phyloP scores from a whole-genome alignment of 345 rosid genomes.

The Stellera chamaejasme region DNA sequence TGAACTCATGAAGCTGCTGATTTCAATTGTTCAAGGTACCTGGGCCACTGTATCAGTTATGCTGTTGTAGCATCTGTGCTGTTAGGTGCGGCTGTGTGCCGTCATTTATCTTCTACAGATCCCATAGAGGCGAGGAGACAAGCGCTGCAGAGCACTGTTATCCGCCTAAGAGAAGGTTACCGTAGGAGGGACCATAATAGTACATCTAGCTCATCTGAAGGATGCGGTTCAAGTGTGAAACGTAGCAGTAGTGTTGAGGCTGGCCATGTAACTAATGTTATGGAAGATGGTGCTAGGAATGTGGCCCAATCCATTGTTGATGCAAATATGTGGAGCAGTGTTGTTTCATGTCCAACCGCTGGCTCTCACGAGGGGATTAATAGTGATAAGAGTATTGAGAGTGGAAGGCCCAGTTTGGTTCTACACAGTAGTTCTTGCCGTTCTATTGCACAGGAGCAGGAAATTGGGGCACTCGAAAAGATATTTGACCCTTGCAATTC shows the following conservation, averaged over 20 bases:
- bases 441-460: constrained; percentile 80
- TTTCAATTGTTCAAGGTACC: constrained; percentile 54
- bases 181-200: constrained; percentile 84
- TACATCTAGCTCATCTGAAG: constrained; percentile 97
- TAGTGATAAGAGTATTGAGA: constrained; percentile 93
- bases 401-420: constrained; percentile 93
- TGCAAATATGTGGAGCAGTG: constrained; percentile 45
- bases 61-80: constrained; percentile 95
- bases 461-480: constrained; percentile 67
- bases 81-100: constrained; percentile 90
- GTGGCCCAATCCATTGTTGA: constrained; percentile 40
- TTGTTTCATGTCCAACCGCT: constrained; percentile 43
- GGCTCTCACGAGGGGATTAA: constrained; percentile 78
- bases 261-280: constrained; percentile 53
- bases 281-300: constrained; percentile 48
- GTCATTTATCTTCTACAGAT: constrained; percentile 80
- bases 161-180: constrained; percentile 95
- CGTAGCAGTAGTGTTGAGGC: constrained; percentile 86
- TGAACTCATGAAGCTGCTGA: constrained; percentile 12
- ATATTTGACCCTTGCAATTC: constrained; percentile 51
- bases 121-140: constrained; percentile 96
- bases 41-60: constrained; percentile 97
- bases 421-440: constrained; percentile 85
- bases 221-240: constrained; percentile 95
- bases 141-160: constrained; percentile 91